Conservation (phyloP, 208 protist genomes). For the Novymonas esmeraldas region DNA sequence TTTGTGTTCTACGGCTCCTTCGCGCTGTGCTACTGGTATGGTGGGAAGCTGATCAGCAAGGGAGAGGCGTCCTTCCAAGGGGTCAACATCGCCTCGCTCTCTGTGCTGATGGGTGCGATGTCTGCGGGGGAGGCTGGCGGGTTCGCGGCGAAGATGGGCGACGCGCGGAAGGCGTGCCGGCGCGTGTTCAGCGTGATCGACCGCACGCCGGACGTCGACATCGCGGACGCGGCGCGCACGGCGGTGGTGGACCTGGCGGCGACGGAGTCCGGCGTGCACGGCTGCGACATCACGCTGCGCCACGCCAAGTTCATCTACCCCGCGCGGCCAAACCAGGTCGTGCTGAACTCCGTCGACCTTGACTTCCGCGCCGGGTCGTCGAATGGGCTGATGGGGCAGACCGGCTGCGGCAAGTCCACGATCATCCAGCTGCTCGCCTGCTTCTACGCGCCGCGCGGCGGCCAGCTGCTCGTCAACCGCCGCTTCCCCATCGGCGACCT, state of each 20-base stretch:
- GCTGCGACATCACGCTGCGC: constrained; percentile 56
- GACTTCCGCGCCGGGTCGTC: constrained; percentile 41
- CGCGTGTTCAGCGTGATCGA: constrained; percentile 85
- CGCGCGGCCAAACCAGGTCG: constrained; percentile 53
- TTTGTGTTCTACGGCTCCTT: constrained; percentile 67
- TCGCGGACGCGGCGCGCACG: too few species aligned
- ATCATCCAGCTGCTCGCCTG: constrained; percentile 82
- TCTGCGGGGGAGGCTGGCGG: constrained; percentile 63
- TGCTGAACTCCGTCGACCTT: constrained; percentile 51
- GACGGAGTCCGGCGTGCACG: constrained; percentile 42
- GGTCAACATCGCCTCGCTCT: constrained; percentile 51
- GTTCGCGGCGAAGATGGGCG: constrained; percentile 61
- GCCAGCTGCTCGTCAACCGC: constrained; percentile 67
- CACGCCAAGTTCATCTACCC: constrained; percentile 70
- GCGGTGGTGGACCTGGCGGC: too few species aligned
- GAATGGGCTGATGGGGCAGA: constrained; percentile 80
- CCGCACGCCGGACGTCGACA: constrained; percentile 68
- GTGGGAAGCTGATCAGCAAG: constrained; percentile 63
- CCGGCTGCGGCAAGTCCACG: constrained; percentile 86
- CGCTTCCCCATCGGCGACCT: constrained; percentile 48
- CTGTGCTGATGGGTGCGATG: constrained; percentile 67
- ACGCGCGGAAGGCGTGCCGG: constrained; percentile 46
- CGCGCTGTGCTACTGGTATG: constrained; percentile 82
- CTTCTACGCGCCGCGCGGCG: constrained; percentile 72
- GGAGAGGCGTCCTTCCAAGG: constrained; percentile 67